These are phyloP conservation scores for Tirmania nivea DNA, from an alignment of 495 filamentous ascomycete species.

Conservation along the genomic window DNA sequence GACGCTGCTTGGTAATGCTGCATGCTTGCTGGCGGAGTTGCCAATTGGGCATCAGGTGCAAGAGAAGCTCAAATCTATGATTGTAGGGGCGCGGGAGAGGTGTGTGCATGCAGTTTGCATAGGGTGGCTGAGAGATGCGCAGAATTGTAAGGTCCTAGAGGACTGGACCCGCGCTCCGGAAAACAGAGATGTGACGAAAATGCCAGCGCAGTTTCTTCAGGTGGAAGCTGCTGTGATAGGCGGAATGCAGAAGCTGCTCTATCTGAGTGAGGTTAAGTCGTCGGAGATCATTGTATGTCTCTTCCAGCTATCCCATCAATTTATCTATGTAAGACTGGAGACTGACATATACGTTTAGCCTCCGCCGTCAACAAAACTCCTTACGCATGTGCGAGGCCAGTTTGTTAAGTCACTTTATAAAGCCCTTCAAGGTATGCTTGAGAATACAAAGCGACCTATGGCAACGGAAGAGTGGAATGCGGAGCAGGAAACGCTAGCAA, in stretches of 20 bases:
- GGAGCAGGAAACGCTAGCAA: slow-evolving; percentile 25
- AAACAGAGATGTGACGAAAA: slow-evolving; percentile 62
- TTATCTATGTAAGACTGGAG: background rate
- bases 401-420: slow-evolving; percentile 88
- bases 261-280: slow-evolving; percentile 59
- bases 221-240: slow-evolving; percentile 57
- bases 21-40: slow-evolving; percentile 64
- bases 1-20: slow-evolving; percentile 56
- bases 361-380: slow-evolving; percentile 58
- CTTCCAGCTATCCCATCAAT: background rate
- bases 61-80: slow-evolving; percentile 47
- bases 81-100: slow-evolving; percentile 62
- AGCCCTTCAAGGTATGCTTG: slow-evolving; percentile 77
- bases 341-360: slow-evolving; percentile 12
- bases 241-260: slow-evolving; percentile 84
- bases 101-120: slow-evolving; percentile 57
- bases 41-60: slow-evolving; percentile 29
- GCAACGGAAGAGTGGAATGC: slow-evolving; percentile 35
- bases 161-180: slow-evolving; percentile 71
- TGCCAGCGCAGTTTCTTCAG: slow-evolving; percentile 60
- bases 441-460: slow-evolving; percentile 62
- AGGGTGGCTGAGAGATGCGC: slow-evolving; percentile 73
- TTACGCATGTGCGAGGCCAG: slow-evolving; percentile 20
- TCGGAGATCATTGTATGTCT: background rate
- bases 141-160: slow-evolving; percentile 71